Evolutionary conservation across 345 rosid species (phyloP).

Genomic region (Gossypium ekmanianum): DNA sequence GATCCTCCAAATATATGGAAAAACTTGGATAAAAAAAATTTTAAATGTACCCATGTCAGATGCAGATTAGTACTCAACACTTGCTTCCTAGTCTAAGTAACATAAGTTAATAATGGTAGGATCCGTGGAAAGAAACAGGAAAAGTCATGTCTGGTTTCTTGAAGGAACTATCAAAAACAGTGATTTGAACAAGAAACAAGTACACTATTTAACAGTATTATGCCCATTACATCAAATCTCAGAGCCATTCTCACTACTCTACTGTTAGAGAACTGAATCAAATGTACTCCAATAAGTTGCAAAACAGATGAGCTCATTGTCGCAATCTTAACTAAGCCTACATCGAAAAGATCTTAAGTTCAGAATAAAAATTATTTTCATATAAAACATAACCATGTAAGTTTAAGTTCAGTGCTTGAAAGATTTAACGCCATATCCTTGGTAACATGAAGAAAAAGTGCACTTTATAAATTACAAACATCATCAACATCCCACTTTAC

Average conservation of each 20-base stretch:
- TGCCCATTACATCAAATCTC: background rate
- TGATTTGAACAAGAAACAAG: background rate
- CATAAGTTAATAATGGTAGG: background rate
- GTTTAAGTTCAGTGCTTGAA: background rate
- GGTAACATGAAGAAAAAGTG: constrained; percentile 9
- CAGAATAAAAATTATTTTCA: constrained; percentile 7
- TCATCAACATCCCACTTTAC: constrained; percentile 28
- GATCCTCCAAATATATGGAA: background rate
- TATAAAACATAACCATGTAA: background rate
- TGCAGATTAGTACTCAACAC: background rate
- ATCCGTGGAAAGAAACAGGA: background rate
- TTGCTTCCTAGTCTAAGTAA: background rate
- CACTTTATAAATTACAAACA: constrained; percentile 8
- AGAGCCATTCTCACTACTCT: background rate
- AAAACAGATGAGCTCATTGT: background rate
- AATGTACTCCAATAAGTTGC: background rate
- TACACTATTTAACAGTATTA: background rate
- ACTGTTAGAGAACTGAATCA: background rate
- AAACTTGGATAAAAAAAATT: background rate
- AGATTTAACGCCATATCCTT: background rate
- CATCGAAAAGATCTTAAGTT: background rate
- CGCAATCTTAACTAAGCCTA: background rate
- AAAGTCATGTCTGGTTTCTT: background rate
- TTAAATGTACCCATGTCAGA: background rate
- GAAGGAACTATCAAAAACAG: background rate